phyloP scores from a whole-genome alignment of 352 stramenopile species.

The Pythium rhizo-oryzae region DNA sequence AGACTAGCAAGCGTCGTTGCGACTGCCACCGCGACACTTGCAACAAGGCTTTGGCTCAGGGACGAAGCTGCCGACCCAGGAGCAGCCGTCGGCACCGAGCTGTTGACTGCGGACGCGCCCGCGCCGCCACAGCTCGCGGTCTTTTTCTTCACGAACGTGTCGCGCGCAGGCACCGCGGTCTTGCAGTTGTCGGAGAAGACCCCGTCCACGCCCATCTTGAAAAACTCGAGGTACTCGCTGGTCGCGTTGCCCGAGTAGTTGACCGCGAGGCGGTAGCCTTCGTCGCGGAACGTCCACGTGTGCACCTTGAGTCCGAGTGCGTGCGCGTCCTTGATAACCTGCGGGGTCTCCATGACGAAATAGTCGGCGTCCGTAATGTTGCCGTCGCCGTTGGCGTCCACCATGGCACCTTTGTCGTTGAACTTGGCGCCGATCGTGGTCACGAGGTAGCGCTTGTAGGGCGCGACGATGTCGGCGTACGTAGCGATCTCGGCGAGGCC shows the following conservation, averaged over 20 bases:
- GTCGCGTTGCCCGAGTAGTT: constrained; percentile 72
- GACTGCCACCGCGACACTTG: too few species aligned
- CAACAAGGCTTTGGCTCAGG: too few species aligned
- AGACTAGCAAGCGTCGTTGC: too few species aligned
- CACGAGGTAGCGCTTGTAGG: constrained; percentile 84
- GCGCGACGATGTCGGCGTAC: constrained; percentile 72
- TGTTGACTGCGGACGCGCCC: too few species aligned
- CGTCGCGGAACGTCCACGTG: constrained; percentile 73
- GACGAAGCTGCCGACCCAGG: too few species aligned
- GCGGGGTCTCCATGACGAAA: constrained; percentile 39
- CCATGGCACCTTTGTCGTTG: constrained; percentile 39
- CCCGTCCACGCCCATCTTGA: constrained; percentile 60
- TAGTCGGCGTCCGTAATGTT: constrained; percentile 63
- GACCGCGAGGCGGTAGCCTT: constrained; percentile 60
- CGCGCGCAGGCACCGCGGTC: constrained; percentile 26
- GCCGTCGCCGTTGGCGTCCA: constrained; percentile 71
- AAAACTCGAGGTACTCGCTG: constrained; percentile 69
- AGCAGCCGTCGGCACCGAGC: too few species aligned
- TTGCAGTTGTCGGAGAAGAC: constrained; percentile 55
- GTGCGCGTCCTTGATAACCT: constrained; percentile 60
- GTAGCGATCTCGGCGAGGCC: constrained; percentile 65
- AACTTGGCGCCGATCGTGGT: constrained; percentile 43
- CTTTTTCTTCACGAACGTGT: constrained; percentile 20
- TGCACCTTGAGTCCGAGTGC: constrained; percentile 58
- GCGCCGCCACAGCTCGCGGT: too few species aligned